Evolutionary conservation across 129 eudicot species (phyloP).

Genomic region (Flaveria linearis): DNA sequence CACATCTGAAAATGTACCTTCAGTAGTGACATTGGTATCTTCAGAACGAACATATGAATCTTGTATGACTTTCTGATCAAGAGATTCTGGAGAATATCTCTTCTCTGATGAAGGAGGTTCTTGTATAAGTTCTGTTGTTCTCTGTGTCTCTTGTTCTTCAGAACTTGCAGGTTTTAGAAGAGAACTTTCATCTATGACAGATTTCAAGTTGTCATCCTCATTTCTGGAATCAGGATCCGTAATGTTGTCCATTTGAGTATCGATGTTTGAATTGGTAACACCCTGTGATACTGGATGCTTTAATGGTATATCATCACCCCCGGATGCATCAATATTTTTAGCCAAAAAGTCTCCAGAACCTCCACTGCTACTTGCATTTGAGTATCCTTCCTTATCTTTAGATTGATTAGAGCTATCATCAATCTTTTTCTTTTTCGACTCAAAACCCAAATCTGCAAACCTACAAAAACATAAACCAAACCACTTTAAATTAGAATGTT

Average conservation of each 20-base stretch:
- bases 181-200: conserved; percentile 30
- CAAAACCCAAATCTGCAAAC: conserved; percentile 62
- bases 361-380: conserved; percentile 41
- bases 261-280: conserved; percentile 35
- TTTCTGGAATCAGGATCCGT: conserved; percentile 32
- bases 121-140: conserved; percentile 32
- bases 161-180: conserved; percentile 36
- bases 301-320: conserved; percentile 33
- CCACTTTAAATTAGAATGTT: background rate
- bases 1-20: conserved; percentile 33
- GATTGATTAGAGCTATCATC: conserved; percentile 36
- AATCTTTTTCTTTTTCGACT: conserved; percentile 38
- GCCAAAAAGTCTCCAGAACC: conserved; percentile 34
- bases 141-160: conserved; percentile 31
- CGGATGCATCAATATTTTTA: conserved; percentile 32
- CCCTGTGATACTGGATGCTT: conserved; percentile 39
- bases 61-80: conserved; percentile 35
- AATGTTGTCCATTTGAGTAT: conserved; percentile 29
- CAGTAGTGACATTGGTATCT: conserved; percentile 37
- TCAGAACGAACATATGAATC: conserved; percentile 30
- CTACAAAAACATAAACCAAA: conserved; percentile 35
- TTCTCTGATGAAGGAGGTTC: conserved; percentile 40
- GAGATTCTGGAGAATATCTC: conserved; percentile 37
- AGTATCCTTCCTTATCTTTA: conserved; percentile 37
- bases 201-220: conserved; percentile 31